Conservation (phyloP, 2,329 filamentous ascomycete species). For the Capronia coronata region DNA sequence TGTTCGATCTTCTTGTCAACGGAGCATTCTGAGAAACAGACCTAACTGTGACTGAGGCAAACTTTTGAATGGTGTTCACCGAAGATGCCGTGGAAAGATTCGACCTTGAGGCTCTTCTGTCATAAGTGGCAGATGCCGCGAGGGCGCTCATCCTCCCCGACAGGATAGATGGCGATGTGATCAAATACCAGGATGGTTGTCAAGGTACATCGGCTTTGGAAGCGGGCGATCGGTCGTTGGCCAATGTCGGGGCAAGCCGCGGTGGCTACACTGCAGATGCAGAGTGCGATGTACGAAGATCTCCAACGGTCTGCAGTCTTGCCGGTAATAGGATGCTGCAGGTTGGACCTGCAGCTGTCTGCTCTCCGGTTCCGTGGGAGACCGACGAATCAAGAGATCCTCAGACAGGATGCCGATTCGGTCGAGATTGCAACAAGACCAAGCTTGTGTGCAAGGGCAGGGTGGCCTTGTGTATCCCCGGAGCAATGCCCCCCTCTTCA, state of each 20-base stretch:
- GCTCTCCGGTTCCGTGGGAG: constrained; percentile 9
- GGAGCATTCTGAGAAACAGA: constrained; percentile 30
- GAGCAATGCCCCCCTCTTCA: constrained; percentile 5
- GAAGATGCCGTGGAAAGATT: constrained; percentile 44
- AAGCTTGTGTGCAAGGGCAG: constrained; percentile 2
- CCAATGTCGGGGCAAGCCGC: constrained; percentile 5
- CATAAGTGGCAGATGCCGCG: constrained; percentile 12
- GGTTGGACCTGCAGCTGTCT: constrained; percentile 19
- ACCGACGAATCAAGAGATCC: constrained; percentile 15
- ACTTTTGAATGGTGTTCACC: constrained; percentile 37
- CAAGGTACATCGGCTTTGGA: constrained; percentile 6
- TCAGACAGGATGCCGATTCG: constrained; percentile 12
- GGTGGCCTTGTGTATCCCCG: neutral
- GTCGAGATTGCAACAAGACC: constrained; percentile 16
- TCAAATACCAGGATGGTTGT: constrained; percentile 9
- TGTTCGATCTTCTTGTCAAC: constrained; percentile 23
- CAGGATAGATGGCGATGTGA: neutral
- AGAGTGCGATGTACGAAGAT: neutral
- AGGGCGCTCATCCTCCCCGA: constrained; percentile 17
- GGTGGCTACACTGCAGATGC: constrained; percentile 21
- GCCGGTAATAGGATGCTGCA: constrained; percentile 8
- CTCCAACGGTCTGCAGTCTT: constrained; percentile 14
- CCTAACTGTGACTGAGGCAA: constrained; percentile 34
- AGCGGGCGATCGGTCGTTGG: neutral
- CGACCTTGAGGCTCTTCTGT: constrained; percentile 34